Percentiles rank a stretch among this genome's conserved stretches.
Conservation (phyloP, 2,329 filamentous ascomycete species). For the Fusarium heterosporum region DNA sequence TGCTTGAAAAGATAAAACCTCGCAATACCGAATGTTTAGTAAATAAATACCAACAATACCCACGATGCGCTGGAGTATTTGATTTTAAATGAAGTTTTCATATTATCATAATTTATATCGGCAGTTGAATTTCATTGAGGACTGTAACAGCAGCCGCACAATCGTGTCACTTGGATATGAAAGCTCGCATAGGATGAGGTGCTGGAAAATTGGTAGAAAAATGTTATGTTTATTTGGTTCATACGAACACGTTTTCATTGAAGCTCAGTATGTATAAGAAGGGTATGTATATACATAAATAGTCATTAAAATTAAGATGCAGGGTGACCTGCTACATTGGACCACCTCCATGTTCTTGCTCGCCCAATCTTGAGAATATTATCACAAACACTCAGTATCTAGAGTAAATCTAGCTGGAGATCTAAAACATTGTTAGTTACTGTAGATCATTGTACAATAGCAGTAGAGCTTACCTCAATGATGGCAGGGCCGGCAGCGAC, state of each 20-base stretch:
- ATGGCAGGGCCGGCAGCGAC: slow-evolving; percentile 54
- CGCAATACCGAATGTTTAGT: too few species aligned
- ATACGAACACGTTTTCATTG: neutral
- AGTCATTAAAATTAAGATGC: neutral
- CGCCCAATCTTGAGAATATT: neutral
- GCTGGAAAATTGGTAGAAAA: too few species aligned
- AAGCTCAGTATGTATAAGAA: neutral
- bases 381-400: neutral
- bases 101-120: too few species aligned
- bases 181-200: too few species aligned
- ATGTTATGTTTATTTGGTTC: too few species aligned
- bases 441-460: rapidly evolving
- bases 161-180: too few species aligned
- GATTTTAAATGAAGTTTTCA: too few species aligned
- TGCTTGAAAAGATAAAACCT: too few species aligned
- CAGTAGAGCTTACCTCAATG: slow-evolving; percentile 41
- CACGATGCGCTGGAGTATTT: too few species aligned
- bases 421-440: slow-evolving; percentile 1
- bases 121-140: too few species aligned
- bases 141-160: too few species aligned
- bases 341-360: neutral
- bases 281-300: neutral
- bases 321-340: neutral
- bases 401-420: slow-evolving; percentile 21
- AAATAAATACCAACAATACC: too few species aligned